Conservation (phyloP, 2,329 filamentous ascomycete genomes). For the Blastomyces emzantsi region DNA sequence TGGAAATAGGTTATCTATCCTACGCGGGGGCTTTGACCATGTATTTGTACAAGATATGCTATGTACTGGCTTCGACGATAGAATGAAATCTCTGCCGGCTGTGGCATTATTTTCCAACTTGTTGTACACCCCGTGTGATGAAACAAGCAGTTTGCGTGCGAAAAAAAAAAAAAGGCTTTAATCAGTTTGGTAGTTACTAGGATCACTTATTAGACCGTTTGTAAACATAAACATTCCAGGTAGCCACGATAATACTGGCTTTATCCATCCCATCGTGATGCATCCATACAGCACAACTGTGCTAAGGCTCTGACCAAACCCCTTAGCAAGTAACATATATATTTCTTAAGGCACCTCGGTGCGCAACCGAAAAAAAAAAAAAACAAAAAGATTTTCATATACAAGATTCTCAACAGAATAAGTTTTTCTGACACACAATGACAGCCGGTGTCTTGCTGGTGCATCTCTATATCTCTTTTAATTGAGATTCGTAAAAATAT, state of each 20-base stretch:
- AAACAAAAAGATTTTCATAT: no score
- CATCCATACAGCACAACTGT: background rate
- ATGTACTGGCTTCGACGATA: no score
- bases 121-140: background rate
- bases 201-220: background rate
- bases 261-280: background rate
- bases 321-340: no score
- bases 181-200: background rate
- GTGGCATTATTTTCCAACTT: background rate
- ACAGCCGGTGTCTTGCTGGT: no score
- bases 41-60: background rate
- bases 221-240: background rate
- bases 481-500: no score
- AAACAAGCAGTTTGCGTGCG: background rate
- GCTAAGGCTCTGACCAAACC: no score
- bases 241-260: background rate
- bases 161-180: background rate
- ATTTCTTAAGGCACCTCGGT: no score
- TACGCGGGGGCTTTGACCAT: background rate
- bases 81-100: background rate
- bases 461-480: no score
- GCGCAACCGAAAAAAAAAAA: no score
- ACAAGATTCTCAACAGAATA: no score
- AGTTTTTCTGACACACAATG: no score
- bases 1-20: no score